Conservation (phyloP, 2,329 filamentous ascomycete genomes). For the Aureobasidium sp. region DNA sequence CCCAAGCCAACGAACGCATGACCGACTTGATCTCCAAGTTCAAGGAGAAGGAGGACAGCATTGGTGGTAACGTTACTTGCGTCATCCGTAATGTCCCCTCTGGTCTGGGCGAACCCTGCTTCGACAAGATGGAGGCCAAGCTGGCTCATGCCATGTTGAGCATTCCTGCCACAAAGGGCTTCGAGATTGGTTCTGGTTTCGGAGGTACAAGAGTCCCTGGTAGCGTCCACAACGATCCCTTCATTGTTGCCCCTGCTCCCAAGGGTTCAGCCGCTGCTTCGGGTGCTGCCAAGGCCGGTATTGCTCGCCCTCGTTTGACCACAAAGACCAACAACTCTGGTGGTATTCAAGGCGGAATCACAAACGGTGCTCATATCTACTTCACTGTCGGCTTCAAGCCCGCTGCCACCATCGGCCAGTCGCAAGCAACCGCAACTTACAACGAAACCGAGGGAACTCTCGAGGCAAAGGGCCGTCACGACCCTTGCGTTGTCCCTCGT, state of each 20-base stretch:
- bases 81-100: constrained; percentile 88
- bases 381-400: constrained; percentile 98
- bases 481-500: constrained; percentile 91
- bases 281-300: constrained; percentile 31
- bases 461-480: constrained; percentile 93
- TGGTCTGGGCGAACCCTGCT: constrained; percentile 92
- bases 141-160: constrained; percentile 95
- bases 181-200: constrained; percentile 96
- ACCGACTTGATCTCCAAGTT: constrained; percentile 80
- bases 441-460: constrained; percentile 79
- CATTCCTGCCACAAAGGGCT: constrained; percentile 95
- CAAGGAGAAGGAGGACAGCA: constrained; percentile 84
- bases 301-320: constrained; percentile 61
- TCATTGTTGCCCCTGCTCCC: constrained; percentile 67
- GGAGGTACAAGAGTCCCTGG: constrained; percentile 87
- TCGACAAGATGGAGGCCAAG: constrained; percentile 94
- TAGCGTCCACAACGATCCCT: constrained; percentile 93
- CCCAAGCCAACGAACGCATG: constrained; percentile 73
- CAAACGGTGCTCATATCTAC: constrained; percentile 93
- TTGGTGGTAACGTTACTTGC: constrained; percentile 95
- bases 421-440: constrained; percentile 86
- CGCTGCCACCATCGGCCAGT: constrained; percentile 91
- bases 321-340: constrained; percentile 97
- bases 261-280: constrained; percentile 36
- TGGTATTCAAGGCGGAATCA: constrained; percentile 95